A percentile compares a stretch with the other conserved stretches of the same genome.
phyloP scores from a whole-genome alignment of 768 basidiomycete genomes.

The Boletus rubroflammeus region DNA sequence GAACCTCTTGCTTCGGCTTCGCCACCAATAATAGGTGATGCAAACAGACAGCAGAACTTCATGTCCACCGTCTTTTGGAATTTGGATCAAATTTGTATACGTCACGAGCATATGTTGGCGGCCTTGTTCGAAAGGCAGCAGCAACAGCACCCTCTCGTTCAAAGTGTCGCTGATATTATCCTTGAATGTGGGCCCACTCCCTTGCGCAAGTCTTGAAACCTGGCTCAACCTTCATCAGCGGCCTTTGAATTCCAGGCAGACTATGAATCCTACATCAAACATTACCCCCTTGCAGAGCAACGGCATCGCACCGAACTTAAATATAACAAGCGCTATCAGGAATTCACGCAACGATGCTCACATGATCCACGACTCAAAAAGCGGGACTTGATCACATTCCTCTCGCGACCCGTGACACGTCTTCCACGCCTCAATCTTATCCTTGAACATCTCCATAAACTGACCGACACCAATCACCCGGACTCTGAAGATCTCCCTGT shows the following conservation, averaged over 20 bases:
- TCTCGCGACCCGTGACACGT: slow-evolving; percentile 86
- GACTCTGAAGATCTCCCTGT: slow-evolving; percentile 77
- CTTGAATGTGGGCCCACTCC: slow-evolving; percentile 57
- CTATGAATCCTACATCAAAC: slow-evolving; percentile 83
- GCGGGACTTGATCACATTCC: slow-evolving; percentile 75
- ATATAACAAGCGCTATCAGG: slow-evolving; percentile 61
- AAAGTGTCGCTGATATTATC: slow-evolving; percentile 81
- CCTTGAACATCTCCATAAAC: slow-evolving; percentile 64
- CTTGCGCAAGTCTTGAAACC: slow-evolving; percentile 4
- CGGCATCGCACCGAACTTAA: slow-evolving; percentile 74
- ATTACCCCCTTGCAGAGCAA: slow-evolving; percentile 84
- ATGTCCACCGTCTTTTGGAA: slow-evolving; percentile 84
- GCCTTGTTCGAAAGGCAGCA: slow-evolving; percentile 76
- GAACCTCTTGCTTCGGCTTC: slow-evolving; percentile 54
- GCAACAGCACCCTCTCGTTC: slow-evolving; percentile 81
- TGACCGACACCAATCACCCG: slow-evolving; percentile 70
- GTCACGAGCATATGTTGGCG: slow-evolving; percentile 67
- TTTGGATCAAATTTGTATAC: slow-evolving; percentile 57
- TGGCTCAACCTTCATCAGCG: slow-evolving; percentile 26
- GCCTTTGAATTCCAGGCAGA: slow-evolving; percentile 49
- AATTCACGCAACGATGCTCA: slow-evolving; percentile 60
- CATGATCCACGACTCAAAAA: slow-evolving; percentile 65
- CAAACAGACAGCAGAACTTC: slow-evolving; percentile 57
- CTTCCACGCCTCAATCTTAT: slow-evolving; percentile 76
- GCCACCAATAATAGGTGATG: slow-evolving; percentile 60